phyloP scores from a whole-genome alignment of 495 filamentous ascomycete species.

The Amphirosellinia nigrospora region DNA sequence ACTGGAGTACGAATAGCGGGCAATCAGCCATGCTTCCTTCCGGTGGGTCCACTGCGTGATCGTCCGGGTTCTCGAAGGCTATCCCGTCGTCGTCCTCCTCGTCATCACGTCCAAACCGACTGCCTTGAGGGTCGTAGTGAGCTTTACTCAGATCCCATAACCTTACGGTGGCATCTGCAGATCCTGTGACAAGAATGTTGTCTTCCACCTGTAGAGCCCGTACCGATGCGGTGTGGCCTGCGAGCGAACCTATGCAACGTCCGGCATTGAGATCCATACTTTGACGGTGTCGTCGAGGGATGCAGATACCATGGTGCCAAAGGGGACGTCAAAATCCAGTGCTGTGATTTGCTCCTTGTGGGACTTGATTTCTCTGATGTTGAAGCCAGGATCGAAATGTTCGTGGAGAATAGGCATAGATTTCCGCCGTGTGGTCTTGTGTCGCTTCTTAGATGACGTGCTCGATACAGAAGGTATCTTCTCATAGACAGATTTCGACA shows the following conservation, averaged over 20 bases:
- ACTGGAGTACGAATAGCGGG: slow-evolving; percentile 81
- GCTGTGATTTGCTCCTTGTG: slow-evolving; percentile 90
- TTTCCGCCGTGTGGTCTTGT: slow-evolving; percentile 69
- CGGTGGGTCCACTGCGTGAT: slow-evolving; percentile 65
- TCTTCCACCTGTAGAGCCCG: slow-evolving; percentile 93
- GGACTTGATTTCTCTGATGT: slow-evolving; percentile 85
- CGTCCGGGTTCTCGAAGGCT: slow-evolving; percentile 64
- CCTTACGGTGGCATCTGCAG: slow-evolving; percentile 92
- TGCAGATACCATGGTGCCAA: slow-evolving; percentile 93
- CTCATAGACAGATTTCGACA: slow-evolving; percentile 97
- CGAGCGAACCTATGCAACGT: slow-evolving; percentile 85
- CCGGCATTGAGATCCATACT: slow-evolving; percentile 95
- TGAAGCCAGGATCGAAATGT: slow-evolving; percentile 88
- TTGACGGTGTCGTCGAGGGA: slow-evolving; percentile 95
- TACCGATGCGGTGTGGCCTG: slow-evolving; percentile 95
- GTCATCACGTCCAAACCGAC: slow-evolving; percentile 68
- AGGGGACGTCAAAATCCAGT: slow-evolving; percentile 94
- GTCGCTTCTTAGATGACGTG: slow-evolving; percentile 64
- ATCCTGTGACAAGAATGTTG: slow-evolving; percentile 93
- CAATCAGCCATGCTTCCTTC: slow-evolving; percentile 84
- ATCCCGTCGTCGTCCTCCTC: slow-evolving; percentile 68
- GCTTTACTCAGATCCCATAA: slow-evolving; percentile 85
- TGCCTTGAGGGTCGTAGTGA: slow-evolving; percentile 64
- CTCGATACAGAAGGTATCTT: slow-evolving; percentile 73
- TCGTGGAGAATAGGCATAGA: slow-evolving; percentile 96